phyloP scores from a whole-genome alignment of 2,329 filamentous ascomycete genomes.

The Gnomoniopsis sp. region DNA sequence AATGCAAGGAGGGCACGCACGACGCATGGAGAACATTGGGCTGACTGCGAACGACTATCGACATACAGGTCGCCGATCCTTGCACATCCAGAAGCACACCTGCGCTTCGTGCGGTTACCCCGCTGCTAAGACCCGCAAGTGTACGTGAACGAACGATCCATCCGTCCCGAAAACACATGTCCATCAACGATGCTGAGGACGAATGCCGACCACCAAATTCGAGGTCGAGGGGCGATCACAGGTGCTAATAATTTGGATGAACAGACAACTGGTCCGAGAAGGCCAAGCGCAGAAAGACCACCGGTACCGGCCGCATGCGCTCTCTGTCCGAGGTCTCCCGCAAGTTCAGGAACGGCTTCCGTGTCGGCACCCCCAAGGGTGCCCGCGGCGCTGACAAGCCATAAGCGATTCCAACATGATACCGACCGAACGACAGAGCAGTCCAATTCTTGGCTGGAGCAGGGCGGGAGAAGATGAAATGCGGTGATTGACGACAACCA shows the following conservation, averaged over 20 bases:
- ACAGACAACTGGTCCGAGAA: conserved; percentile 99
- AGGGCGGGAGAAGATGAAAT: conserved; percentile 5
- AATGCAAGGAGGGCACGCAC: conserved; percentile 6
- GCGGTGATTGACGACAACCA: conserved; percentile 15
- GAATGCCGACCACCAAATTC: not conserved
- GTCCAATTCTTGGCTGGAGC: not conserved
- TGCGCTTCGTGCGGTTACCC: conserved; percentile 96
- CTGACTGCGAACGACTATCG: conserved; percentile 23
- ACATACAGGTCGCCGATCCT: conserved; percentile 78
- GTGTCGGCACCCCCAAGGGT: conserved; percentile 80
- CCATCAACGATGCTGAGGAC: not conserved
- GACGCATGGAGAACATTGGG: conserved; percentile 11
- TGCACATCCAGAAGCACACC: conserved; percentile 99
- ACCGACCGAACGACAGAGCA: conserved; percentile 4
- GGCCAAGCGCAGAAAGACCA: conserved; percentile 99
- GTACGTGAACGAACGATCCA: conserved; percentile 60
- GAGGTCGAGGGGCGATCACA: not conserved
- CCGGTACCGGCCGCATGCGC: conserved; percentile 92
- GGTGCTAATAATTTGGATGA: conserved; percentile 21
- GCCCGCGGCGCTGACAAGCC: conserved; percentile 60
- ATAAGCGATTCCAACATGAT: conserved; percentile 23
- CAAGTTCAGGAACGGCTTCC: conserved; percentile 98
- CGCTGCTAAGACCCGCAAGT: conserved; percentile 95
- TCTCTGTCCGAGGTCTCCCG: conserved; percentile 90
- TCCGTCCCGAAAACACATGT: not conserved